Conservation (phyloP, 805 yeast species). For the Kregervanrija delftensis region DNA sequence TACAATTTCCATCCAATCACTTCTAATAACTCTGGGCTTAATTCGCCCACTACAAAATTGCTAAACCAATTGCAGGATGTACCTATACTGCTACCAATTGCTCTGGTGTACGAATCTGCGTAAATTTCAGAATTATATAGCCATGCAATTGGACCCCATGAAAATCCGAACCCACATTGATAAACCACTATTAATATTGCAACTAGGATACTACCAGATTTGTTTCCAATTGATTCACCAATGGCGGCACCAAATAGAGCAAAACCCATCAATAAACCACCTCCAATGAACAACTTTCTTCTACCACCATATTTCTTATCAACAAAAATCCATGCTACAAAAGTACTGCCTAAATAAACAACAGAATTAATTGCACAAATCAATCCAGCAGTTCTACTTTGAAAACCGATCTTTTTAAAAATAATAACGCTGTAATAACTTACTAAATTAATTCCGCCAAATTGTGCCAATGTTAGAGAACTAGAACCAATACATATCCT, state of each 20-base stretch:
- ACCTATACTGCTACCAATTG: constrained; percentile 81
- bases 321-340: constrained; percentile 86
- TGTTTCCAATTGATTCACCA: constrained; percentile 42
- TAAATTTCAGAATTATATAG: constrained; percentile 75
- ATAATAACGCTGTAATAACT: constrained; percentile 88
- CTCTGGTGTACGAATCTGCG: constrained; percentile 64
- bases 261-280: constrained; percentile 68
- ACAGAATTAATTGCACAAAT: constrained; percentile 77
- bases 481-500: constrained; percentile 77
- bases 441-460: constrained; percentile 84
- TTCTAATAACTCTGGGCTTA: constrained; percentile 78
- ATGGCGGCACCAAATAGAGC: constrained; percentile 59
- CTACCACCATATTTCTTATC: constrained; percentile 71
- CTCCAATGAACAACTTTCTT: constrained; percentile 65
- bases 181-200: constrained; percentile 68
- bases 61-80: constrained; percentile 90
- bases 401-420: constrained; percentile 88
- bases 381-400: constrained; percentile 71
- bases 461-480: constrained; percentile 81
- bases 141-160: constrained; percentile 95
- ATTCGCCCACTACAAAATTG: constrained; percentile 86
- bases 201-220: constrained; percentile 60
- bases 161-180: constrained; percentile 78
- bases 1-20: constrained; percentile 72
- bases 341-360: constrained; percentile 52